Base-by-base conservation (phyloP, 169 alveolate species). In the Plasmodium relictum region DNA sequence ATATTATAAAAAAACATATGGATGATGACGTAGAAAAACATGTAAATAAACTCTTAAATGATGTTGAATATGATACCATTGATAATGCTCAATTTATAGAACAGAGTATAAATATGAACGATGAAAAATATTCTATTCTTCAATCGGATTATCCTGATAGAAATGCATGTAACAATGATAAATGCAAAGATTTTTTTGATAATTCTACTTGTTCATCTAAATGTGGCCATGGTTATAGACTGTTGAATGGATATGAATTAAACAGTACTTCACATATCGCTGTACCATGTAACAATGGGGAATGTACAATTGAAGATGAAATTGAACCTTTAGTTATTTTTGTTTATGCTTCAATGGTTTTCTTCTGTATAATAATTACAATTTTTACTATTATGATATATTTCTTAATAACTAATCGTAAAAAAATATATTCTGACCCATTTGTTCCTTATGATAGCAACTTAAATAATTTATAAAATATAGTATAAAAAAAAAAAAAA, bases 241-340 rank as follows among this genome's bases (percentile, higher is more conserved):
- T 76, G 24, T 20, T 50, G 14, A 68, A 65, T 45, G 69, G 78
- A 16, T 63, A 76, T 76, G 42, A 76, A 20, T 22, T 63, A 44
- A 8, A n/a, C 6, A 62, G 63, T 39, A 76, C 45, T 54, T 20
- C 42, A 16, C 89, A 76, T 26, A 37, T 61, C 3, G 78, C 63
- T 39, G 62, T 76, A 26, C 89, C 89, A 4, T 76, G 89, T 48
- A 63, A 76, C 70, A 65, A 76, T 76, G 89, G 89, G 24, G 65
- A 76, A 9, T 76, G 89, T 63, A 44, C 65, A 44, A 20, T 31
- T 50, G 74, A 76, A 63, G 76, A 76, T 76, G 62, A 37, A 14
- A 16, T 42, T 45, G 89, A 76, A 54, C 89, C 89, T 14, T 68
- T 76, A 16, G 12, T 63, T 56, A 76, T 76, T 9, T 76, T 76